A percentile compares a stretch with the other conserved stretches of the same genome.
Evolutionary conservation across 2,329 filamentous ascomycete species (phyloP).

Genomic region (Exophiala oligosperma): DNA sequence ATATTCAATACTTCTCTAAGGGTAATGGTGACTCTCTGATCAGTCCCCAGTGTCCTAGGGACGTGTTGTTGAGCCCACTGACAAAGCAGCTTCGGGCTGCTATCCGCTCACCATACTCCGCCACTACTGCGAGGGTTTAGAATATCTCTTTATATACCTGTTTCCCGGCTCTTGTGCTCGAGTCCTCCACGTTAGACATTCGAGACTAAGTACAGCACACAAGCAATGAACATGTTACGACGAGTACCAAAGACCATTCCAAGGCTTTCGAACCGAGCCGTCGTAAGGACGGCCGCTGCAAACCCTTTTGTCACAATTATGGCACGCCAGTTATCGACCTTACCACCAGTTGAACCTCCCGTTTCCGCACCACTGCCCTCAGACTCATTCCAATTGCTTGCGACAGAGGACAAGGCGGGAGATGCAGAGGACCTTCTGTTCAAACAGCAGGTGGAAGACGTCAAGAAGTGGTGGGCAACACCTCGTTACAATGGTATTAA

Average conservation of each 20-base stretch:
- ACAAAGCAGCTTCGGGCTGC: conserved; percentile 13
- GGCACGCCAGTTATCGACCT: conserved; percentile 55
- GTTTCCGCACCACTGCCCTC: conserved; percentile 63
- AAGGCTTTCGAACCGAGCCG: conserved; percentile 15
- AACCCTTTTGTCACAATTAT: conserved; percentile 9
- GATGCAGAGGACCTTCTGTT: conserved; percentile 82
- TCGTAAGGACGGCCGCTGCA: conserved; percentile 4
- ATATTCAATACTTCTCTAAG: neutral
- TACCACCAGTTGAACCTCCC: conserved; percentile 59
- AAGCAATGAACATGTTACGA: conserved; percentile 17
- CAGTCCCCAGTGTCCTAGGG: neutral
- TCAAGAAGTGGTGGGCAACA: conserved; percentile 87
- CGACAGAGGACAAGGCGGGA: conserved; percentile 74
- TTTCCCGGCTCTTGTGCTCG: no score
- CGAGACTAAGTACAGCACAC: neutral
- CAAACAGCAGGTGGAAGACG: conserved; percentile 77
- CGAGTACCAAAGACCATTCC: conserved; percentile 22
- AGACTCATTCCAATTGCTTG: conserved; percentile 82
- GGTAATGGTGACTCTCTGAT: neutral
- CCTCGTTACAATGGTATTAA: conserved; percentile 86
- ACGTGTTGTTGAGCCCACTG: conserved; percentile 1
- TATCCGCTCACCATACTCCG: neutral
- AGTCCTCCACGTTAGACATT: neutral
- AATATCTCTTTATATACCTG: no score
- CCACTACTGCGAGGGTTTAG: no score